phyloP scores from a whole-genome alignment of 2,329 filamentous ascomycete species.

The Xylariaceae sp. region DNA sequence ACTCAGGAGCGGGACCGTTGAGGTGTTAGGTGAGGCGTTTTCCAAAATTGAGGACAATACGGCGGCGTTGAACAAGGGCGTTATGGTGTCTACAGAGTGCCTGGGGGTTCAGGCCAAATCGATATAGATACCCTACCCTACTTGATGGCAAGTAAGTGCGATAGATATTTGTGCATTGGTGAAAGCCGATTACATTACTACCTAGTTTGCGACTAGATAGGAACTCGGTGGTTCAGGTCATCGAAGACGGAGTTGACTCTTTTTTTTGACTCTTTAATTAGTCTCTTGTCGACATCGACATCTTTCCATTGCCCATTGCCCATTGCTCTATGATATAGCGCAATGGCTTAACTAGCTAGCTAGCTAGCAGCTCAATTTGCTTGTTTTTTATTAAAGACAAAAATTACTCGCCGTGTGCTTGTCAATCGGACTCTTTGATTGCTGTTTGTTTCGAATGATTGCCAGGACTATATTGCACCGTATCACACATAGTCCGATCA shows the following conservation, averaged over 20 bases:
- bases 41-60: not conserved
- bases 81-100: slow-evolving; percentile 8
- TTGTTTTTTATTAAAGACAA: not conserved
- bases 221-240: not conserved
- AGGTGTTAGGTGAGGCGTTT: not conserved
- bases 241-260: not conserved
- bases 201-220: not conserved
- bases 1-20: slow-evolving; percentile 27
- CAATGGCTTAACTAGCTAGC: not conserved
- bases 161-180: not conserved
- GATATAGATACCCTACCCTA: slow-evolving; percentile 16
- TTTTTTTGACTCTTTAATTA: too few relatives aligned
- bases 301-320: not conserved
- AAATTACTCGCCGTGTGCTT: not conserved
- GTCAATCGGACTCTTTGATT: not conserved
- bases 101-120: not conserved
- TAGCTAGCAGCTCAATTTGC: too few relatives aligned
- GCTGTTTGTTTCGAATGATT: not conserved
- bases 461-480: not conserved
- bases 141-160: slow-evolving; percentile 8
- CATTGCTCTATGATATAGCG: not conserved
- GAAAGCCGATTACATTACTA: not conserved
- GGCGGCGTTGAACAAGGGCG: slow-evolving; percentile 12
- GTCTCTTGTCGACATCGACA: not conserved
- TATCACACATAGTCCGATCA: not conserved